Conservation (phyloP, 2,329 filamentous ascomycete genomes). For the Stagonosporopsis vannaccii region DNA sequence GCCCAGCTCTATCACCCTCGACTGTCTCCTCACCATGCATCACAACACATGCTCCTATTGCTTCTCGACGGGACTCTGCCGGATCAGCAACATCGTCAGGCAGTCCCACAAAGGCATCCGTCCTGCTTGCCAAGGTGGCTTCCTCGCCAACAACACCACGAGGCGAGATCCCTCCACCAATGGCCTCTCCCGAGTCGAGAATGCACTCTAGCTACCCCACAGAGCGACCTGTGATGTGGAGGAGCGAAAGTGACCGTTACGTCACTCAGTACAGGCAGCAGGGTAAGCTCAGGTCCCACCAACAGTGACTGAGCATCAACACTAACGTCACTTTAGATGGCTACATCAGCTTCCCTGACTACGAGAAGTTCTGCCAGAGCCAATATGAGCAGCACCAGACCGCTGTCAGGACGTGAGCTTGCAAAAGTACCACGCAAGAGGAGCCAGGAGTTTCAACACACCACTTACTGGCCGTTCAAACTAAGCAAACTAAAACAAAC, state of each 20-base stretch:
- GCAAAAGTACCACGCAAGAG: background rate
- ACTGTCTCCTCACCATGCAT: slow-evolving; percentile 56
- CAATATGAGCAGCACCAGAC: slow-evolving; percentile 42
- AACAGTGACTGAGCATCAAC: background rate
- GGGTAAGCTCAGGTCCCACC: slow-evolving; percentile 36
- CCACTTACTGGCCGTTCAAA: background rate
- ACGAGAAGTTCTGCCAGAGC: slow-evolving; percentile 67
- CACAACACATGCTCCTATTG: slow-evolving; percentile 50
- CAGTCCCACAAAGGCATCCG: slow-evolving; percentile 52
- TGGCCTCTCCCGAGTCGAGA: slow-evolving; percentile 38
- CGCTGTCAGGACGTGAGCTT: slow-evolving; percentile 44
- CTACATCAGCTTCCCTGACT: slow-evolving; percentile 78
- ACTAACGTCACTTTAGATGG: slow-evolving; percentile 51
- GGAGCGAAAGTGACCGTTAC: slow-evolving; percentile 49
- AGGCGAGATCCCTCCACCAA: slow-evolving; percentile 42
- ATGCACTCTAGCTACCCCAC: slow-evolving; percentile 40
- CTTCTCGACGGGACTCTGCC: slow-evolving; percentile 51
- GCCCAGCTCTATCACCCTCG: slow-evolving; percentile 55
- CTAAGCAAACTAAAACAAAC: slow-evolving; percentile 5
- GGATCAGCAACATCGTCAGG: slow-evolving; percentile 40
- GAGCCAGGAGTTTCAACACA: slow-evolving; percentile 8
- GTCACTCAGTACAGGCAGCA: slow-evolving; percentile 47
- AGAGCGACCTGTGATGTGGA: slow-evolving; percentile 44
- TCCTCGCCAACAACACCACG: slow-evolving; percentile 52
- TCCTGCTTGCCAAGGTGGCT: slow-evolving; percentile 54